Base-by-base conservation (phyloP, 2,329 filamentous ascomycete species). In the Neopestalotiopsis rosae region DNA sequence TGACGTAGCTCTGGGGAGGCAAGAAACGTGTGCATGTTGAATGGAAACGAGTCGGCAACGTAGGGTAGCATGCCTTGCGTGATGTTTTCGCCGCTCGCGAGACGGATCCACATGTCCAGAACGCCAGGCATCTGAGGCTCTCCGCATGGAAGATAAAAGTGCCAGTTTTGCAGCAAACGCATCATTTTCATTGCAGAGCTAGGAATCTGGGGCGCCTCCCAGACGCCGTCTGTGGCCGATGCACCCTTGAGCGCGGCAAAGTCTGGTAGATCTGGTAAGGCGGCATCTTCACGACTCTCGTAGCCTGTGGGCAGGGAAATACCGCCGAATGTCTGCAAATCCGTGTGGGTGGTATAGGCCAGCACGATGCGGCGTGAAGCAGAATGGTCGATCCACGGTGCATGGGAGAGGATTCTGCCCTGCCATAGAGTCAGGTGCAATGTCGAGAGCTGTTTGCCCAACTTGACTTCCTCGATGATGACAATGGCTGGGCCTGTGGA, bases 401-500 rank as follows among this genome's bases (percentile, higher is more conserved):
- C 14, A 2, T n/a, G 58, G 0, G 72, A 12, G 3, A 71, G 61
- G 0, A 73, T 67, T 1, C 70, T 71, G 7, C 66, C 71, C 61
- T 77, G 75, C 66, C 70, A 75, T 2, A 78, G 73, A 0, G 69
- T 71, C 7, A 76, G 65, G 61, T 75, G 74, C 1, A 61, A 10
- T 13, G 30, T 64, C 24, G 61, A 64, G 20, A 42, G 32, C 38
- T 64, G 61, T 20, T 49, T 17, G n/a, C 32, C 38, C 9, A 49
- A 34, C 38, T 64, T 67, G 20, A 61, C 58, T 5, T 61, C 24
- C 1, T 61, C 58, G 30, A 61, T 3, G 1, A 13, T 30, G 5
- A 61, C 58, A 4, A 61, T 34, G 5, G 58, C 58, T 30, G 58
- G 24, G 3, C 30, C 58, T 0, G 24, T 38, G 0, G 24, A 30